Evolutionary conservation across 257 asterid genomes (phyloP).

Genomic region (Scutellaria baicalensis): DNA sequence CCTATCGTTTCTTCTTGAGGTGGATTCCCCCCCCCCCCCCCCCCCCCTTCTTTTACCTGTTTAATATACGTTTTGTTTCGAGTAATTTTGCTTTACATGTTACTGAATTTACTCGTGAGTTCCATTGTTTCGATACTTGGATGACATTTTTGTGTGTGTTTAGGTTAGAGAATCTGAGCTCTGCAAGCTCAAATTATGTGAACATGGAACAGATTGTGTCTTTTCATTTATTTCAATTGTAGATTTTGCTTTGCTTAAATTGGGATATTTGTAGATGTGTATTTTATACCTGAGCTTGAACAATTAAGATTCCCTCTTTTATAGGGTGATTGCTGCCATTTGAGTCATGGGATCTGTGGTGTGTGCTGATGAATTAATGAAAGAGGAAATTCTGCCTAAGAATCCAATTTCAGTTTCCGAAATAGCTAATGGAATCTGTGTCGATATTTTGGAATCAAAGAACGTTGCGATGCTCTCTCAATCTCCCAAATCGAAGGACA

Average conservation of each 20-base stretch:
- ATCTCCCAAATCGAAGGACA: background rate
- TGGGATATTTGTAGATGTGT: background rate
- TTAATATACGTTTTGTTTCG: background rate
- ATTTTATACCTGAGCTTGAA: background rate
- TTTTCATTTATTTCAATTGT: background rate
- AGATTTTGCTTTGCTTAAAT: background rate
- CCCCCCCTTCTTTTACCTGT: background rate
- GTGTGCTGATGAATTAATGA: slow-evolving; percentile 1
- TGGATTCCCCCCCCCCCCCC: background rate
- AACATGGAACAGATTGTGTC: background rate
- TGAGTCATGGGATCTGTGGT: slow-evolving; percentile 25
- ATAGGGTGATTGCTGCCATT: background rate
- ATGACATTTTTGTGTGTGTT: background rate
- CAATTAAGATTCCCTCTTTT: background rate
- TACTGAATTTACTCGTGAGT: background rate
- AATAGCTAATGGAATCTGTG: background rate
- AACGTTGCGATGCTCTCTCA: background rate
- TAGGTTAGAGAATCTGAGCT: background rate
- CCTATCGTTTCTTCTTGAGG: background rate
- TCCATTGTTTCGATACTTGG: background rate
- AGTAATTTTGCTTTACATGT: background rate
- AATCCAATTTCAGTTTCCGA: background rate
- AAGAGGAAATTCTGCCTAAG: background rate
- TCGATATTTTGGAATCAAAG: background rate
- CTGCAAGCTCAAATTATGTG: background rate